Evolutionary conservation across 139 green algal genomes (phyloP).

Genomic region (Haematococcus sp.): DNA sequence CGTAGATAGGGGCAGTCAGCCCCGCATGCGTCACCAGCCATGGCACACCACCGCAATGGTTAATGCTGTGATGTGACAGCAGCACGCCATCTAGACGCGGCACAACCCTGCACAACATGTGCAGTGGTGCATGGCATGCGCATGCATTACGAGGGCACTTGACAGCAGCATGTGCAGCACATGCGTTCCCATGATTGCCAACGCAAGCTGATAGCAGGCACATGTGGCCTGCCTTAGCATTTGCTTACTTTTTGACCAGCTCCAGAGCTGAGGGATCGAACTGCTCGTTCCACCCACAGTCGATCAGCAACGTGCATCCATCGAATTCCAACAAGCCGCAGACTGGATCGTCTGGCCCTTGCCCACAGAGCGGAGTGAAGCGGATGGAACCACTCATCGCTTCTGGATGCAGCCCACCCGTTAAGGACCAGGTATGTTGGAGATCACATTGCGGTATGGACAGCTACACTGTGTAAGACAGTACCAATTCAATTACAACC

Average conservation of each 20-base stretch:
- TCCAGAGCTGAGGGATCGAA: slow-evolving; percentile 60
- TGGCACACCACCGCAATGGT: too few relatives aligned
- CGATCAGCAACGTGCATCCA: slow-evolving; percentile 72
- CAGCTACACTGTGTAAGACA: too few relatives aligned
- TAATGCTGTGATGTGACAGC: too few relatives aligned
- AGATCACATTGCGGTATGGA: too few relatives aligned
- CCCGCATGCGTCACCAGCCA: slow-evolving; percentile 23
- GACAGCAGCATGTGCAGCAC: neutral
- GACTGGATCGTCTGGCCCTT: slow-evolving; percentile 48
- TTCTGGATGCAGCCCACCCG: too few relatives aligned
- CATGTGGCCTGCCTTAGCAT: neutral
- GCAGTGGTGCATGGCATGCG: neutral
- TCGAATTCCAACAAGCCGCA: slow-evolving; percentile 78
- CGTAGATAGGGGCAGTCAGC: slow-evolving; percentile 70
- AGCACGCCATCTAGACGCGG: slow-evolving; percentile 6
- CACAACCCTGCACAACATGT: neutral
- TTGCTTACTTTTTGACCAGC: slow-evolving; percentile 45
- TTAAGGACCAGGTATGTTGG: too few relatives aligned
- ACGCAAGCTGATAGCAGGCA: neutral
- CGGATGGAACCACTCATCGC: neutral
- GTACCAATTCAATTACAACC: too few relatives aligned
- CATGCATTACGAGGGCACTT: neutral
- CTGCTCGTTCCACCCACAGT: slow-evolving; percentile 88
- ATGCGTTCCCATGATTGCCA: neutral
- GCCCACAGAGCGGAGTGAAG: slow-evolving; percentile 64